These are phyloP conservation scores for Aspergillus sp. DNA, from an alignment of 2,329 filamentous ascomycete species.

Conservation along the genomic window DNA sequence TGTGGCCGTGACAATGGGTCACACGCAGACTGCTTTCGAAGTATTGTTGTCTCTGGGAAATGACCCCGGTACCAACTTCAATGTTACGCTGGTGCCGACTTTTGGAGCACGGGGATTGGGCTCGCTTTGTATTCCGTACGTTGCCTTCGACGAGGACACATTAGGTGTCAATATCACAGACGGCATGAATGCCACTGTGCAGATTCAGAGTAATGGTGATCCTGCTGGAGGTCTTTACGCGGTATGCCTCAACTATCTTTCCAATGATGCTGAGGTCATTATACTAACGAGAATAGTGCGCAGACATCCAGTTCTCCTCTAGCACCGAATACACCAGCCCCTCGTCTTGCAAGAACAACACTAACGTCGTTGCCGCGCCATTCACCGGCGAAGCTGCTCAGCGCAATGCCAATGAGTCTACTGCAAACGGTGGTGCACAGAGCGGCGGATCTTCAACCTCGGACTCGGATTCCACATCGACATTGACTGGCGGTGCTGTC, in stretches of 20 bases:
- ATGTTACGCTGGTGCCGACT: constrained; percentile 58
- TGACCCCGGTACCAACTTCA: constrained; percentile 56
- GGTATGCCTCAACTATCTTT: constrained; percentile 31
- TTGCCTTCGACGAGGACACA: constrained; percentile 34
- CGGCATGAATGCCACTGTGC: constrained; percentile 59
- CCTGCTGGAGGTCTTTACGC: constrained; percentile 60
- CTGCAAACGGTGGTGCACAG: constrained; percentile 26
- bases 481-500: constrained; percentile 22
- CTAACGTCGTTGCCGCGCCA: constrained; percentile 45
- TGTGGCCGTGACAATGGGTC: constrained; percentile 47
- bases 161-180: constrained; percentile 46
- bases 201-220: constrained; percentile 60
- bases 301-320: constrained; percentile 62
- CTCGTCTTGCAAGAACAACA: constrained; percentile 53
- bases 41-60: constrained; percentile 49
- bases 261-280: not conserved
- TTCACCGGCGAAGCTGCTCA: constrained; percentile 32
- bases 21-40: constrained; percentile 47
- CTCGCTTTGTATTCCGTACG: constrained; percentile 57
- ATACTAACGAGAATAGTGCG: constrained; percentile 47
- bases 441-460: constrained; percentile 11
- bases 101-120: constrained; percentile 56
- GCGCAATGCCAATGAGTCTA: constrained; percentile 42
- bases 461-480: constrained; percentile 13
- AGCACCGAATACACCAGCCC: constrained; percentile 39